phyloP scores from a whole-genome alignment of 169 alveolate genomes.

The Plasmodium gonderi region DNA sequence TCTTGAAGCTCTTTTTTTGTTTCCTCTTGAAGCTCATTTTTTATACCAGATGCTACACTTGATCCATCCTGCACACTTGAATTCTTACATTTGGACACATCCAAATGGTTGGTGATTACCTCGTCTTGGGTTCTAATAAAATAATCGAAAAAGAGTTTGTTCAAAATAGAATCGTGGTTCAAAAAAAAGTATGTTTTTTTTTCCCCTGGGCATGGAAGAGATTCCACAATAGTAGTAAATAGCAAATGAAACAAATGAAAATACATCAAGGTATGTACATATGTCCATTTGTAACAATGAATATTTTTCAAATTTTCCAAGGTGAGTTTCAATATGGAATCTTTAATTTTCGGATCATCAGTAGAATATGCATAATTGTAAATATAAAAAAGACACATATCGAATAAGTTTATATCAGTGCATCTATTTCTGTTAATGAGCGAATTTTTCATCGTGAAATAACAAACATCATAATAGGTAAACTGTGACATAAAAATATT shows the following conservation, averaged over 20 bases:
- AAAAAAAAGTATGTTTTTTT: conserved; percentile 23
- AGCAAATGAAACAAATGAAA: conserved; percentile 45
- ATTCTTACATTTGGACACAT: neutral
- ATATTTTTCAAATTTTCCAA: conserved; percentile 50
- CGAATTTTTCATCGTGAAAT: conserved; percentile 57
- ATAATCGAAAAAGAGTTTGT: conserved; percentile 51
- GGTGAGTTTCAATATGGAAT: conserved; percentile 35
- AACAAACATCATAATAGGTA: neutral
- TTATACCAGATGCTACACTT: neutral
- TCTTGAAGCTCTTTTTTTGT: neutral
- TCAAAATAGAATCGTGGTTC: conserved; percentile 39
- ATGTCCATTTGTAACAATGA: conserved; percentile 25
- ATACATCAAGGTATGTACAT: conserved; percentile 43
- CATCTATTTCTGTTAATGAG: neutral
- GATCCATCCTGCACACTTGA: neutral
- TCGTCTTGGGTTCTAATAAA: neutral
- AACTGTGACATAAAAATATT: conserved; percentile 58
- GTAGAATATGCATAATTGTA: conserved; percentile 49
- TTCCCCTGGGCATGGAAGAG: neutral
- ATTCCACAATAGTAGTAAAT: neutral
- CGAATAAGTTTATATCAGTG: conserved; percentile 23
- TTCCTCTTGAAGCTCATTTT: neutral
- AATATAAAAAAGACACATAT: conserved; percentile 42
- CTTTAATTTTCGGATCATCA: conserved; percentile 55
- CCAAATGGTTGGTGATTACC: neutral